Evolutionary conservation across 2,329 filamentous ascomycete genomes (phyloP).

Genomic region (Didymella lethalis): DNA sequence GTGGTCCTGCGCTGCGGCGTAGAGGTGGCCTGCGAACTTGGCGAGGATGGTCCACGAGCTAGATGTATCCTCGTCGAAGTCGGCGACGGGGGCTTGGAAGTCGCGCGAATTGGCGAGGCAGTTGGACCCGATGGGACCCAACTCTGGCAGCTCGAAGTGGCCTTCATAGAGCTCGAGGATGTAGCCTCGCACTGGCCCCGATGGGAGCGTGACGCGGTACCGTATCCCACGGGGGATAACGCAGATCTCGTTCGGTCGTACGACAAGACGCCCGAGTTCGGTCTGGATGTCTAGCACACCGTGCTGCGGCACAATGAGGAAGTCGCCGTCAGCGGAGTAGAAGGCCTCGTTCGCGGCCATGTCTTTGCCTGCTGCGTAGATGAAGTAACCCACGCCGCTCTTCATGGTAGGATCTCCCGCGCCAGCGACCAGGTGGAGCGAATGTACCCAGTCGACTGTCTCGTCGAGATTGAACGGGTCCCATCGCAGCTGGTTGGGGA

Average conservation of each 20-base stretch:
- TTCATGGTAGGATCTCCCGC: conserved; percentile 83
- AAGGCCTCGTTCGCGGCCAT: conserved; percentile 80
- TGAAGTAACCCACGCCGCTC: conserved; percentile 78
- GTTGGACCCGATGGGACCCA: conserved; percentile 72
- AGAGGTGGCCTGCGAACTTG: conserved; percentile 69
- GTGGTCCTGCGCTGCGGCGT: conserved; percentile 67
- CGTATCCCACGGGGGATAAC: conserved; percentile 72
- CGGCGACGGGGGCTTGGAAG: conserved; percentile 69
- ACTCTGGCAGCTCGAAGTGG: conserved; percentile 70
- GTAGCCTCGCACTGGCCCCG: conserved; percentile 70
- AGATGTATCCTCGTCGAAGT: conserved; percentile 64
- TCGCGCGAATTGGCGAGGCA: conserved; percentile 71
- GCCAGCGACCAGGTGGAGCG: conserved; percentile 76
- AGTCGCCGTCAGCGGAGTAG: conserved; percentile 79
- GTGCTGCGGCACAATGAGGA: conserved; percentile 70
- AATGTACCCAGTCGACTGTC: conserved; percentile 72
- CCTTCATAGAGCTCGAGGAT: conserved; percentile 72
- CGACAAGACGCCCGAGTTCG: conserved; percentile 69
- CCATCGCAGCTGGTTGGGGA: conserved; percentile 84
- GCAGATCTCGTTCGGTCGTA: conserved; percentile 72
- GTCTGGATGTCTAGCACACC: conserved; percentile 73
- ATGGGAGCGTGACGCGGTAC: conserved; percentile 66
- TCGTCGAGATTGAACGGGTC: conserved; percentile 78
- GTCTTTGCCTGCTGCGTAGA: conserved; percentile 79
- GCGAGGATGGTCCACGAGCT: conserved; percentile 65